Conservation (phyloP, 78 protist genomes). For the Dictyostelium citrinum region DNA sequence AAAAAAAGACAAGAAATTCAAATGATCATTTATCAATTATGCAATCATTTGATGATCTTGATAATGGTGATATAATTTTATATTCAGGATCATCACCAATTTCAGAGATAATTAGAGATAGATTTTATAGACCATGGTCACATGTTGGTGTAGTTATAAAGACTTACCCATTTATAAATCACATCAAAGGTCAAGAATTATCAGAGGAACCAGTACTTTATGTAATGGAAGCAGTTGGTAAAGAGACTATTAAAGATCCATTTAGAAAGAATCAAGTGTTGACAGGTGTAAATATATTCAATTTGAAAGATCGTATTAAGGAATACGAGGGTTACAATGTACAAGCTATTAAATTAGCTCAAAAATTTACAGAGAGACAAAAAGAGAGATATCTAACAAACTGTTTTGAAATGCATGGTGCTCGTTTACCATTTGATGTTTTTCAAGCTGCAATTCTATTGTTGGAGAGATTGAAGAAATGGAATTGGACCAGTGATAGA, state of each 20-base stretch:
- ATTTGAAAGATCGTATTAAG: background rate
- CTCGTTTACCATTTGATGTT: conserved; percentile 27
- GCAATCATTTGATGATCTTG: background rate
- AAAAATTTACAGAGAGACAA: background rate
- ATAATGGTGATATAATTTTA: conserved; percentile 42
- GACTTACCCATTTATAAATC: background rate
- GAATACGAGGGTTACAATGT: conserved; percentile 25
- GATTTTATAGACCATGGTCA: conserved; percentile 36
- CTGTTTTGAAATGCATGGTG: conserved; percentile 20
- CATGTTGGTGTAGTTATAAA: conserved; percentile 38
- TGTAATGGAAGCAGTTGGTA: conserved; percentile 23
- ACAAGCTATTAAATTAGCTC: background rate
- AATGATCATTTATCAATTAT: background rate
- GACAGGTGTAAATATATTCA: conserved; percentile 23
- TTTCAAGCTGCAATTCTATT: conserved; percentile 1
- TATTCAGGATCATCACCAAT: conserved; percentile 5
- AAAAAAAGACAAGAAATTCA: too few species aligned
- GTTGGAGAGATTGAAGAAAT: background rate
- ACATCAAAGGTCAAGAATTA: background rate
- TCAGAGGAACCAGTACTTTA: background rate
- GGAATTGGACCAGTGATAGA: background rate
- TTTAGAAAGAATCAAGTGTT: conserved; percentile 12
- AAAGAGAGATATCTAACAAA: background rate
- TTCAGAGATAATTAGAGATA: conserved; percentile 3
- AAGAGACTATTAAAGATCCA: conserved; percentile 25